These are phyloP conservation scores for Papiliotrema fonsecae DNA, from an alignment of 1,284 basidiomycete genomes.

Conservation along the genomic window DNA sequence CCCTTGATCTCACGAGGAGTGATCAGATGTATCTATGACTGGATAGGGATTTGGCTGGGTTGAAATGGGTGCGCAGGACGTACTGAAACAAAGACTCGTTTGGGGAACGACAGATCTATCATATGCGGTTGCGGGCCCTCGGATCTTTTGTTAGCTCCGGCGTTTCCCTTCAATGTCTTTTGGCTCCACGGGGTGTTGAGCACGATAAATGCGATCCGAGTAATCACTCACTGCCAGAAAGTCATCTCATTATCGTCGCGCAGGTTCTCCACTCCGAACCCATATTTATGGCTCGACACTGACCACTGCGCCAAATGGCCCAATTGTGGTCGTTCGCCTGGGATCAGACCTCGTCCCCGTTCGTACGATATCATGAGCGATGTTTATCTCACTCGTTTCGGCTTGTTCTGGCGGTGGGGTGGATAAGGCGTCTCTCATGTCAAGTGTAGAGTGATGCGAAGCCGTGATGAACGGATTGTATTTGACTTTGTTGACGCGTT, in stretches of 20 bases:
- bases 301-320: slow-evolving; percentile 78
- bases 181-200: no score
- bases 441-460: no score
- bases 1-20: no score
- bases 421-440: no score
- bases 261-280: slow-evolving; percentile 89
- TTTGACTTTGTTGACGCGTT: no score
- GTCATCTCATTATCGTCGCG: slow-evolving; percentile 83
- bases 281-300: slow-evolving; percentile 95
- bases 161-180: neutral
- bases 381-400: slow-evolving; percentile 1
- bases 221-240: slow-evolving; percentile 86
- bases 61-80: no score
- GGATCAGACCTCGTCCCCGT: neutral
- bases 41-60: no score
- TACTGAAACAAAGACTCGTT: slow-evolving; percentile 84
- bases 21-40: no score
- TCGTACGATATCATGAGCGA: neutral
- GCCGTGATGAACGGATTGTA: no score
- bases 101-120: slow-evolving; percentile 88
- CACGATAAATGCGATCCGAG: neutral
- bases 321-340: slow-evolving; percentile 33
- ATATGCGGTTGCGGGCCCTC: slow-evolving; percentile 97
- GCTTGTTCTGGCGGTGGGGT: no score
- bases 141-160: slow-evolving; percentile 56